Base-by-base conservation (phyloP, 2,329 filamentous ascomycete genomes). In the Beauveria sp. region DNA sequence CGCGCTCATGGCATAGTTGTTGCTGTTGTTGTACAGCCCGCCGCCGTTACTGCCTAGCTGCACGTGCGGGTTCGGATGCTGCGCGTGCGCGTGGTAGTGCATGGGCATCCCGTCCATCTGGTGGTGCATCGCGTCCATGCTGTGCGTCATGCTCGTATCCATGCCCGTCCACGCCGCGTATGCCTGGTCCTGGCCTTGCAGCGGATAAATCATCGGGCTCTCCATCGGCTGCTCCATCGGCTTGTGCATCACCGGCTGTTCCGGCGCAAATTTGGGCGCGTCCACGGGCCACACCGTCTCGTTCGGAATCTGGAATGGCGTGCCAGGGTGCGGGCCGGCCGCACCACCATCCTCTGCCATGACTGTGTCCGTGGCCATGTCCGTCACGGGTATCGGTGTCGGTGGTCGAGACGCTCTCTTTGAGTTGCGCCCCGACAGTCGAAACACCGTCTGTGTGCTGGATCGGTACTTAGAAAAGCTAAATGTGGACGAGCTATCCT, bases 231-330 rank as follows among this genome's bases (percentile, higher is more conserved):
- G 55, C 60, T 70, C 69, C 65, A 73, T 67, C 62, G 74, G 73
- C 62, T 69, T 72, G 14, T 69, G 69, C 50, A 71, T 51, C 6
- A 60, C 64, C 14, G 62, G 65, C 5, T 67, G 64, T 42, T 76
- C 74, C 9, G 74, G 73, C 8, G 74, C 73, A 62, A 76, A 76
- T 65, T 74, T 74, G 58, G 74, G 74, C 5, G 73, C 73, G 49
- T 75, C 34, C 34, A 38, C 74, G 3, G 74, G 71, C 72, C 75
- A 75, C 26, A 70, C 68, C 10, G 67, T 67, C 62, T 76, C 74
- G 58, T 72, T 73, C 18, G 75, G 75, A 50, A 77, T 76, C 3
- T 71, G 71, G 65, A 75, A 75, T 5, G 75, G 75, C 12, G 75
- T 77, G 55, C 75, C 75, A 1, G 75, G 75, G 63, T 77, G 75